Evolutionary conservation across 2,329 filamentous ascomycete genomes (phyloP).

Genomic region (Monosporascus sp.): DNA sequence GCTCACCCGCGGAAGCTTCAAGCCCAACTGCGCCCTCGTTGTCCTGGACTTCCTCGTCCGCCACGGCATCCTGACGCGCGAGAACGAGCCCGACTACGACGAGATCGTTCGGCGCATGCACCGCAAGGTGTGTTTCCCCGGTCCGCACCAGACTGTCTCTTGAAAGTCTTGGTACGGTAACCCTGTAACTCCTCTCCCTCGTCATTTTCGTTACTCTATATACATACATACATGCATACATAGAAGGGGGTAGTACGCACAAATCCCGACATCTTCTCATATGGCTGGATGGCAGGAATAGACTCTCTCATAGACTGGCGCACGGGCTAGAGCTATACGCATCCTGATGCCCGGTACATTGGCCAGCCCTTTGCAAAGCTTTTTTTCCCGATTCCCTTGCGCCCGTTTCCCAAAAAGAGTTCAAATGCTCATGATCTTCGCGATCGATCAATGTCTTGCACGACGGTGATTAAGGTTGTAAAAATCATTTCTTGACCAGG

Average conservation of each 20-base stretch:
- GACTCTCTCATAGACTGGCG: background rate
- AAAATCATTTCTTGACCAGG: conserved; percentile 75
- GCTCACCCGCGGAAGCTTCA: conserved; percentile 71
- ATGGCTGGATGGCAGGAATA: conserved; percentile 1
- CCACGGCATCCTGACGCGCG: conserved; percentile 71
- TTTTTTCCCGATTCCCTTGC: background rate
- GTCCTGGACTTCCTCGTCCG: conserved; percentile 87
- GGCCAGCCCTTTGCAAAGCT: background rate
- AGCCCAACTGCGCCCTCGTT: conserved; percentile 84
- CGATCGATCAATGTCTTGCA: background rate
- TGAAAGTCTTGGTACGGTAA: background rate
- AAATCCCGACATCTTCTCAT: background rate
- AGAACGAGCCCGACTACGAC: conserved; percentile 73
- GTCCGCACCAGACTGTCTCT: conserved; percentile 42
- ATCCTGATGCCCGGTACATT: background rate
- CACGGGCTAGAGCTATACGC: background rate
- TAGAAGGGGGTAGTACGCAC: background rate
- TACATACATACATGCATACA: background rate
- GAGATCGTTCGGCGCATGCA: conserved; percentile 74
- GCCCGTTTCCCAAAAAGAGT: background rate
- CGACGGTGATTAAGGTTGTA: background rate
- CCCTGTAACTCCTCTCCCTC: background rate
- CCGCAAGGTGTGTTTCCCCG: conserved; percentile 75
- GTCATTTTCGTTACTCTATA: background rate
- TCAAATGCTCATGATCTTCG: background rate